Base-by-base conservation (phyloP, 1,284 basidiomycete species). In the Pyrrhoderma lamaoense region DNA sequence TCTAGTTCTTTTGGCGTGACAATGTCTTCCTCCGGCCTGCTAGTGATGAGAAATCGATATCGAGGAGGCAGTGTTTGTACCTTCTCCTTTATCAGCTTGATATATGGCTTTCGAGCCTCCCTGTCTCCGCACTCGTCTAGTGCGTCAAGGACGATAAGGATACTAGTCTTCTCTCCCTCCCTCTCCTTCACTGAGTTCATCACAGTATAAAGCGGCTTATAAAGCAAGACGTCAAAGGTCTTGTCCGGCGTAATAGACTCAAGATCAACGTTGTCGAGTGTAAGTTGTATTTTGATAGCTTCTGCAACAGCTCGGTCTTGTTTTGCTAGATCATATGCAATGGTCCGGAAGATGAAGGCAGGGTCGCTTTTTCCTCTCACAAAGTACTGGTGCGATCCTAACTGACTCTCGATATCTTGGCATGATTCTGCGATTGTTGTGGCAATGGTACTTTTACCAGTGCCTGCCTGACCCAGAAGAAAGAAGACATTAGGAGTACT, bases 381-480 rank as follows among this genome's bases (percentile, higher is more conserved):
- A 36, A 60, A 60, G 38, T 57, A 57, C 0, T 58, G n/a, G 36
- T 57, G 57, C 2, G 58, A 36, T 8, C 37, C 46, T 9, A 47
- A 36, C 8, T 36, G 31, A 14, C 25, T 16, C 16, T 40, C 27
- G 2, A 14, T 40, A 3, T 35, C 19, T 14, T n/a, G n/a, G n/a
- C 45, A 45, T 21, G 36, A 11, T 39, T 45, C 31, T 0, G 49
- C 43, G 2, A 51, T 51, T 5, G 43, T 51, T 21, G 60, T 51
- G 45, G 63, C 64, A 23, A 46, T 59, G 47, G 55, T 45, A 31
- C 48, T 49, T 34, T 58, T 53, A 13, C 65, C 64, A 7, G 57
- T 48, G 44, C 65, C 65, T 13, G 65, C 64, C 42, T 63, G 62
- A 47, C 64, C 64, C 56, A 63, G 62, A 54, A 62, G 49, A 34